Percentiles rank a stretch among this genome's conserved stretches.
These are phyloP conservation scores for Dictyostelium intermedium DNA, from an alignment of 78 protist genomes.

Conservation along the genomic window DNA sequence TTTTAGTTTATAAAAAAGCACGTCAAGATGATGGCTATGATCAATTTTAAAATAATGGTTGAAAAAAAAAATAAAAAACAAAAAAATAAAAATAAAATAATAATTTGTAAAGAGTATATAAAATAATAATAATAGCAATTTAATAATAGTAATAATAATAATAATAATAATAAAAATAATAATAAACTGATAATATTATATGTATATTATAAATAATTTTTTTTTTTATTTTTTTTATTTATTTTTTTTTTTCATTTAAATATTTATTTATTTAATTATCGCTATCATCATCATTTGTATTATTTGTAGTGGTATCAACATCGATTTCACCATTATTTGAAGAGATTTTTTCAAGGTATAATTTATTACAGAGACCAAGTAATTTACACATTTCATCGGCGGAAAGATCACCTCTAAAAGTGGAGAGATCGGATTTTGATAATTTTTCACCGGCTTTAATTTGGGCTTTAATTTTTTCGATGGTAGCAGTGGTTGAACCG, in stretches of 20 bases:
- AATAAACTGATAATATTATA: too few species aligned
- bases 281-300: neutral
- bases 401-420: slow-evolving; percentile 15
- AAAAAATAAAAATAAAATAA: neutral
- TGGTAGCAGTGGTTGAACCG: neutral
- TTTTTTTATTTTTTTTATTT: neutral
- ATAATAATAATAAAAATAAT: neutral
- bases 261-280: neutral
- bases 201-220: neutral
- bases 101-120: neutral
- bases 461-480: neutral
- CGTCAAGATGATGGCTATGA: slow-evolving; percentile 17
- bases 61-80: neutral
- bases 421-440: neutral
- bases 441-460: slow-evolving; percentile 8
- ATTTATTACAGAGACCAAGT: slow-evolving; percentile 3
- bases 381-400: slow-evolving; percentile 4
- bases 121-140: too few species aligned
- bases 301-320: neutral
- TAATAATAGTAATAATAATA: neutral
- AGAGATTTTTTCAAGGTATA: neutral
- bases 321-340: neutral
- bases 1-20: slow-evolving; percentile 25
- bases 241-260: neutral
- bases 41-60: neutral